Conservation (phyloP, 192 early-diverging fungal species). For the Pilaira anomala region DNA sequence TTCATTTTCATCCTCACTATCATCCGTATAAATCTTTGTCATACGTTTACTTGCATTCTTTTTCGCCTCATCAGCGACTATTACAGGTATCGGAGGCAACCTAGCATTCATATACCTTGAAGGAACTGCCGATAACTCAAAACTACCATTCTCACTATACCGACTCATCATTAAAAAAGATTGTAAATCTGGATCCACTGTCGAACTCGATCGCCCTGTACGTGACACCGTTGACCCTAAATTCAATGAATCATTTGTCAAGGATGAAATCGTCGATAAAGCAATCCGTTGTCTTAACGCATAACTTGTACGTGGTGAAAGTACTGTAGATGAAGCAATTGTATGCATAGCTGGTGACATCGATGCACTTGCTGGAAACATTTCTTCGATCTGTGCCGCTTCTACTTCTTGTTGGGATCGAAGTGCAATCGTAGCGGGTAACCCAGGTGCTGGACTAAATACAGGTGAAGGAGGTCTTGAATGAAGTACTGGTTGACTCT, state of each 20-base stretch:
- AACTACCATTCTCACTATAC: background rate
- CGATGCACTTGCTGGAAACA: background rate
- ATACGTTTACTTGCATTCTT: slow-evolving; percentile 17
- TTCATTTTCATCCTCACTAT: slow-evolving; percentile 28
- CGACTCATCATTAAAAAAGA: slow-evolving; percentile 7
- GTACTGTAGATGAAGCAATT: slow-evolving; percentile 24
- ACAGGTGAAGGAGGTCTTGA: slow-evolving; percentile 32
- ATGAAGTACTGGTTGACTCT: slow-evolving; percentile 14
- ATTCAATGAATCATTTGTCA: slow-evolving; percentile 15
- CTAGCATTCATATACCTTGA: slow-evolving; percentile 22
- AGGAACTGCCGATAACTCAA: background rate
- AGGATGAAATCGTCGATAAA: slow-evolving; percentile 19
- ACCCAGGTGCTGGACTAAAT: slow-evolving; percentile 26
- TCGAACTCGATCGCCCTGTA: background rate
- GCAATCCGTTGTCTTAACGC: slow-evolving; percentile 9
- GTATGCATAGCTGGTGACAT: slow-evolving; percentile 27
- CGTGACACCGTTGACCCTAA: slow-evolving; percentile 1
- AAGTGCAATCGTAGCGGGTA: slow-evolving; percentile 24
- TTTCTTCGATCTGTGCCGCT: slow-evolving; percentile 23
- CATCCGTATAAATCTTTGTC: slow-evolving; percentile 31
- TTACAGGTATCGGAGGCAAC: slow-evolving; percentile 21
- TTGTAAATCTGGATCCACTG: slow-evolving; percentile 7
- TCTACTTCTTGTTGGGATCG: slow-evolving; percentile 12
- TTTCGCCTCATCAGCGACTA: too few relatives aligned
- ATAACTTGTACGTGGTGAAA: slow-evolving; percentile 19